Evolutionary conservation across 257 asterid genomes (phyloP).

Genomic region (Oldenlandia corymbosa): DNA sequence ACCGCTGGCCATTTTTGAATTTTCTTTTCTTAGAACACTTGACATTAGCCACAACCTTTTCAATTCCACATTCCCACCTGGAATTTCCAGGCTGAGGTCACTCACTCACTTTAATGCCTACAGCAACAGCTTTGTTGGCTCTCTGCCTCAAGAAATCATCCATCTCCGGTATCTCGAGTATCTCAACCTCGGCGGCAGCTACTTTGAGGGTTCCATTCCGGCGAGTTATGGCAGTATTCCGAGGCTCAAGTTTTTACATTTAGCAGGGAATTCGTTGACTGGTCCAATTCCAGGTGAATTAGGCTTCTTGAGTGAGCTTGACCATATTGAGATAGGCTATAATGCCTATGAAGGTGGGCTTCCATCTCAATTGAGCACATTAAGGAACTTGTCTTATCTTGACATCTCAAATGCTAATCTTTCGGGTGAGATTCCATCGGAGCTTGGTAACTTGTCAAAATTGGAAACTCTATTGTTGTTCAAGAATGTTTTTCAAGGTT

Average conservation of each 20-base stretch:
- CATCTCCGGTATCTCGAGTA: conserved; percentile 54
- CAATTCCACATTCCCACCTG: conserved; percentile 59
- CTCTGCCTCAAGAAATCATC: conserved; percentile 52
- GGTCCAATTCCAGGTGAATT: conserved; percentile 59
- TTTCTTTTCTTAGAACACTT: conserved; percentile 45
- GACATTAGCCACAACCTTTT: conserved; percentile 67
- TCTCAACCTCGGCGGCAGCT: conserved; percentile 85
- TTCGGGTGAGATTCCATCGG: conserved; percentile 60
- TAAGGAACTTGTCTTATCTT: conserved; percentile 47
- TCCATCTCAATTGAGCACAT: conserved; percentile 38
- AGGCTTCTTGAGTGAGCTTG: conserved; percentile 40
- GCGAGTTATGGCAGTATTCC: conserved; percentile 41
- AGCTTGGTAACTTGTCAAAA: conserved; percentile 37
- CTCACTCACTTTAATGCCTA: conserved; percentile 51
- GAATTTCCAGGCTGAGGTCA: conserved; percentile 49
- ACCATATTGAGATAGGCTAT: conserved; percentile 73
- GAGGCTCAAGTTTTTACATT: conserved; percentile 39
- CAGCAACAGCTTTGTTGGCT: conserved; percentile 71
- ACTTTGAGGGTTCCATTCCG: conserved; percentile 69
- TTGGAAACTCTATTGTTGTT: conserved; percentile 49
- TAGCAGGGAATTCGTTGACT: conserved; percentile 62
- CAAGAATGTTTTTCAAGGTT: conserved; percentile 50
- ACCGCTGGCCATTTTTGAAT: conserved; percentile 45
- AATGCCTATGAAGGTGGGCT: conserved; percentile 45
- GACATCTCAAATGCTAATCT: conserved; percentile 64